Base-by-base conservation (phyloP, 2,329 filamentous ascomycete species). In the Aspergillus tamarii region DNA sequence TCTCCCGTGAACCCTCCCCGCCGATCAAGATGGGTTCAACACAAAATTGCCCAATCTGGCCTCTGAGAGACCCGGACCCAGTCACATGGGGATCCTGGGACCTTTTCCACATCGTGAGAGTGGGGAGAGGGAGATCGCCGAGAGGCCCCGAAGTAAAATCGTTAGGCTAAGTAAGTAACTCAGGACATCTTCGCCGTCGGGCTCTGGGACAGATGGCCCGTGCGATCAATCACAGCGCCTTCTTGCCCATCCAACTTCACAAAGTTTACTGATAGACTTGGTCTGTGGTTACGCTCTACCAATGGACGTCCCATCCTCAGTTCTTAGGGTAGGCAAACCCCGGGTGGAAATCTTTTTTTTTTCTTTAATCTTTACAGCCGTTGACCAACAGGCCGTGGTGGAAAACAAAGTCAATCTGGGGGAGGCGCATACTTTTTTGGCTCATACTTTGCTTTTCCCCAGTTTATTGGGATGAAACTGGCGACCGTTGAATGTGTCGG, bases 221-320 rank as follows among this genome's bases (percentile, higher is more conserved):
- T 59, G 57, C 57, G 45, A 36, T 59, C 30, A 36, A 59, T 58
- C 57, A 59, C 34, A 36, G 36, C 16, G 28, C 57, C 57, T 50
- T 46, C 34, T n/a, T 32, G 14, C 45, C n/a, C 21, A 6, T 23
- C 41, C 46, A 52, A 48, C 43, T 59, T 59, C 46, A 28, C 12
- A 50, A 19, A 30, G 46, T 50, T 50, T 50, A 16, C 26, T 9
- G 46, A 30, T 50, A 50, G 16, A 16, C 23, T 14, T 30, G 46
- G 46, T 28, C 46, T 52, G 10, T 11, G 28, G 48, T 52, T 34
- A 8, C 16, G 4, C 14, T 14, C 28, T 30, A 34, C 48, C 48
- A 52, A 52, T 52, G 48, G n/a, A 23, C 30, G 19, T 8, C 1
- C 10, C 8, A 32, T n/a, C 28, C 45, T 19, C 48, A 21, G 26